Base-by-base conservation (phyloP, 257 asterid species). In the Plantago major region DNA sequence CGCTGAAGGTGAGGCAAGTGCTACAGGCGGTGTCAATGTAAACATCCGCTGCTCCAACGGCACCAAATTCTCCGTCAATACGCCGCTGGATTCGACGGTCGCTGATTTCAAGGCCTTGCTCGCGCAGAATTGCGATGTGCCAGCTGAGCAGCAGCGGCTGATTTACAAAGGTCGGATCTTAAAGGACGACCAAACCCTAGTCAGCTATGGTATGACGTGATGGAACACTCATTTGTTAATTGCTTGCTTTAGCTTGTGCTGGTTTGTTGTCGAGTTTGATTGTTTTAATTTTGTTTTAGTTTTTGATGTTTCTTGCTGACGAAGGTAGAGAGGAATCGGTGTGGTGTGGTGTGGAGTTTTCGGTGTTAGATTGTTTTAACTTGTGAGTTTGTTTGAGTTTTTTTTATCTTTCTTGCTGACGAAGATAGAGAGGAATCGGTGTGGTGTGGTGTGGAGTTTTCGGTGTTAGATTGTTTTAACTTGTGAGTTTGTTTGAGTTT, bases 21-120 rank as follows among this genome's bases (percentile, higher is more conserved):
- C 62, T 60, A 61, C 57, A 40, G 85, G 68, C 56, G 79, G 76
- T 74, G 87, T 80, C 53, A 80, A 75, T 56, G 62, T 85, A n/a
- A 82, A 80, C 66, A 75, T 85, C 63, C 79, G 87, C 53, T 74
- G 80, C 78, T 80, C 94, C 43, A 82, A 82, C 60, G 87, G 87
- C 56, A 74, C 83, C 40, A 85, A 82, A 67, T 78, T 85, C 62
- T 74, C 86, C 55, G 90, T 85, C 56, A 75, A 66, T 17, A 42
- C 81, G 67, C 71, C 55, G 64, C 88, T 85, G 57, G 79, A 78
- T 45, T 80, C 75, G 51, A 78, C 78, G 68, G 90, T 85, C 14
- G 68, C 55, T 49, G 85, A 75, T 53, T 85, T 85, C 72, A 85
- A 85, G 63, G 74, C 66, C 6, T 55, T 76, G 10, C 56, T 85